Conservation (phyloP, 2,329 filamentous ascomycete species). For the Diaporthe velutina region DNA sequence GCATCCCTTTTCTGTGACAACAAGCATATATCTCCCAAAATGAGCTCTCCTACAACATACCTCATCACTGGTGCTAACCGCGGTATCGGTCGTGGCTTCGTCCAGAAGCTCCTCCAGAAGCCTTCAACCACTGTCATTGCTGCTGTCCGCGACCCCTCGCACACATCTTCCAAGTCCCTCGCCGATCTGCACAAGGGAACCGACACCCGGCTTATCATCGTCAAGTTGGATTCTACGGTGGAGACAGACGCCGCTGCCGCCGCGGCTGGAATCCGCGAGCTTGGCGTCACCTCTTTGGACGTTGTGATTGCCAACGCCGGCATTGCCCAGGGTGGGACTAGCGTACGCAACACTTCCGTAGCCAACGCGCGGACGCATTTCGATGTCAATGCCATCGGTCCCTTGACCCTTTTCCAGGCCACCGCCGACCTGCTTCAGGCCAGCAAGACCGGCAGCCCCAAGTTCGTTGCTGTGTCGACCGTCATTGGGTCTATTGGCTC, state of each 20-base stretch:
- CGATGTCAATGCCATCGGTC: constrained; percentile 43
- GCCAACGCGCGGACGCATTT: constrained; percentile 43
- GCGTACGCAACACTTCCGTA: constrained; percentile 40
- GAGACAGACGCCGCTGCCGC: constrained; percentile 28
- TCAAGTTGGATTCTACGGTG: constrained; percentile 41
- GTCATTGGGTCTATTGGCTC: constrained; percentile 8
- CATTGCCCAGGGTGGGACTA: constrained; percentile 35
- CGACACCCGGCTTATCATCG: constrained; percentile 39
- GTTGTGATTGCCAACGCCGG: constrained; percentile 46
- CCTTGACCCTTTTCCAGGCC: constrained; percentile 44
- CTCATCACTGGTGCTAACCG: constrained; percentile 14
- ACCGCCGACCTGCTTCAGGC: constrained; percentile 42
- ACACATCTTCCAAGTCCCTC: constrained; percentile 69
- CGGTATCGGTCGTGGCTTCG: constrained; percentile 45
- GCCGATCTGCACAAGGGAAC: constrained; percentile 75
- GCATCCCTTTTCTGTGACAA: neutral
- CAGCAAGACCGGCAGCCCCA: neutral
- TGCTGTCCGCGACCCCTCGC: constrained; percentile 42
- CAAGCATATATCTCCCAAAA: neutral
- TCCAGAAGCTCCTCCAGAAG: constrained; percentile 42
- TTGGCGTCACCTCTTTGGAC: constrained; percentile 26
- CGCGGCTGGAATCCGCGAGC: neutral
- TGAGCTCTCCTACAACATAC: neutral
- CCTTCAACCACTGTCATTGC: constrained; percentile 46
- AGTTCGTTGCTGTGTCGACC: constrained; percentile 2